Conservation (phyloP, 495 filamentous ascomycete genomes). For the Aspergillus nanangensis region DNA sequence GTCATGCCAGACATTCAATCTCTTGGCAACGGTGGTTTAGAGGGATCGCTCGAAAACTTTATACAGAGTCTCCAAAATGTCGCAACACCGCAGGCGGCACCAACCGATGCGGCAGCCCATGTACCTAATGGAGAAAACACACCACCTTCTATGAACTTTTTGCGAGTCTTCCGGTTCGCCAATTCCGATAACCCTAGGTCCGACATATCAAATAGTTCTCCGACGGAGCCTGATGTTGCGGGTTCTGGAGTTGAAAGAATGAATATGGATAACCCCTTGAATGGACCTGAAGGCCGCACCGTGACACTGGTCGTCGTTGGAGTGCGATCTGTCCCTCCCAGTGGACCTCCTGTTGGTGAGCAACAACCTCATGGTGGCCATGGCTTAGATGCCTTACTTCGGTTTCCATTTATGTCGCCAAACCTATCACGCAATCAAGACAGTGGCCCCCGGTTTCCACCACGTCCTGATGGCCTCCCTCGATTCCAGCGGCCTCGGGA, state of each 20-base stretch:
- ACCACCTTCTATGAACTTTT: conserved; percentile 51
- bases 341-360: conserved; percentile 29
- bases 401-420: conserved; percentile 56
- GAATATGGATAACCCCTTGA: conserved; percentile 40
- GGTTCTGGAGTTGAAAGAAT: conserved; percentile 21
- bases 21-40: conserved; percentile 51
- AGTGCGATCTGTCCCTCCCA: conserved; percentile 62
- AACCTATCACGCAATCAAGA: conserved; percentile 41
- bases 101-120: conserved; percentile 26
- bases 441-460: conserved; percentile 22
- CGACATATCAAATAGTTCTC: conserved; percentile 14
- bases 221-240: conserved; percentile 13
- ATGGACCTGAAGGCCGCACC: conserved; percentile 54
- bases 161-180: conserved; percentile 58
- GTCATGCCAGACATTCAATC: conserved; percentile 55
- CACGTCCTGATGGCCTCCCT: conserved; percentile 40
- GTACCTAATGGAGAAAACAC: conserved; percentile 16
- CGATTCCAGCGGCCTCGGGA: conserved; percentile 50
- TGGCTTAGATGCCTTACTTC: conserved; percentile 45
- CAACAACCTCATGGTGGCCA: conserved; percentile 37
- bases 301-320: conserved; percentile 70
- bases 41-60: conserved; percentile 54
- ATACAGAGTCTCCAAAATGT: conserved; percentile 53
- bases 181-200: conserved; percentile 36
- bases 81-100: conserved; percentile 36